Percentiles rank a stretch among this genome's conserved stretches.
These are phyloP conservation scores for Fraxinus sp. DNA, from an alignment of 305 asterid species.

Conservation along the genomic window DNA sequence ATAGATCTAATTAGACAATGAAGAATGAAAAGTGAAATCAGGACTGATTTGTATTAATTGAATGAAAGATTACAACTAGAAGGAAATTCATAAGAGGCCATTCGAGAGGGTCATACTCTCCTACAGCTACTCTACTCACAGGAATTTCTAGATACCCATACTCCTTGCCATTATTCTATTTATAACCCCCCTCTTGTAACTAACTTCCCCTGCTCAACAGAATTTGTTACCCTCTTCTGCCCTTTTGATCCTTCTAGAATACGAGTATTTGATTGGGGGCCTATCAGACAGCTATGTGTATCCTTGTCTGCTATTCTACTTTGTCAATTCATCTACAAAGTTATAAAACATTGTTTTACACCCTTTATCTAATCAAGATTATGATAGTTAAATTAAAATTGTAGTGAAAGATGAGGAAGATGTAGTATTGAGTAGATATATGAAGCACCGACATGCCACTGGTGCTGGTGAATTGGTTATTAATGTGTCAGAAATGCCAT, in stretches of 20 bases:
- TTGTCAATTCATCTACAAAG: neutral
- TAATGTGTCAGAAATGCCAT: neutral
- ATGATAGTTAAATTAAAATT: neutral
- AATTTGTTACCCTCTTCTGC: no score
- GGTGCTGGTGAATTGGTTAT: neutral
- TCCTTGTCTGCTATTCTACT: neutral
- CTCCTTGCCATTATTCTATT: neutral
- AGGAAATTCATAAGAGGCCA: no score
- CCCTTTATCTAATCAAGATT: neutral
- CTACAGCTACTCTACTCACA: neutral
- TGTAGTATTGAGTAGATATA: neutral
- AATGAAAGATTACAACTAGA: neutral
- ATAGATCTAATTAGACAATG: neutral
- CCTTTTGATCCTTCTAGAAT: no score
- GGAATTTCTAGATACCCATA: no score
- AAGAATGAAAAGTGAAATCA: neutral
- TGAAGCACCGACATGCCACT: neutral
- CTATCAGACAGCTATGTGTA: neutral
- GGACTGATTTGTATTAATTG: neutral
- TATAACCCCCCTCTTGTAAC: neutral
- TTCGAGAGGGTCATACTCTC: neutral
- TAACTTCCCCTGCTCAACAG: neutral
- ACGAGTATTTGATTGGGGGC: no score
- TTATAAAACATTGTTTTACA: neutral
- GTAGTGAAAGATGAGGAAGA: neutral